phyloP scores from a whole-genome alignment of 139 green algal genomes.

The Volvox reticuliferus region DNA sequence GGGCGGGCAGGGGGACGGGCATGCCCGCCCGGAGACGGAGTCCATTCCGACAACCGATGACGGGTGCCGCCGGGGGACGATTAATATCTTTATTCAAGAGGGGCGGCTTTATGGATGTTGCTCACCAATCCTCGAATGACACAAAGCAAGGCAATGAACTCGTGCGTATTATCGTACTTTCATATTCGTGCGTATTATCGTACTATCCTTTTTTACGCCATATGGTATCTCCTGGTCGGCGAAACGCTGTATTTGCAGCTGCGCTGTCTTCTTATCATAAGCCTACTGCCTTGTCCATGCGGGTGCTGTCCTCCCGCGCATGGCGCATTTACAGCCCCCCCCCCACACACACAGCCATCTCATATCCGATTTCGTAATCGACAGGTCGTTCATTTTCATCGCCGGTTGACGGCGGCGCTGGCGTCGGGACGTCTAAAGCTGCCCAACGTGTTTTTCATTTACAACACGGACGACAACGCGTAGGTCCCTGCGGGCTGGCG shows the following conservation, averaged over 20 bases:
- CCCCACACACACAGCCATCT: background rate
- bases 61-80: too few relatives aligned
- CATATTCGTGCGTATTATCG: too few relatives aligned
- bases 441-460: conserved; percentile 29
- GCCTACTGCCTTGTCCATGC: background rate
- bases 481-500: background rate
- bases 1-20: background rate
- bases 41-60: too few relatives aligned
- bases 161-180: too few relatives aligned
- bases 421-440: background rate
- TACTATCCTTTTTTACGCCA: too few relatives aligned
- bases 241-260: background rate
- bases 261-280: background rate
- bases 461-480: conserved; percentile 40
- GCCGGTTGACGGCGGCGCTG: background rate
- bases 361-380: too few relatives aligned
- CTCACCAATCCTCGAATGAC: too few relatives aligned
- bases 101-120: too few relatives aligned
- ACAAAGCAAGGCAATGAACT: too few relatives aligned
- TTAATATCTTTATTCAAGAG: too few relatives aligned
- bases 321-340: background rate
- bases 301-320: background rate
- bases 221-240: background rate
- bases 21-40: too few relatives aligned
- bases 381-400: background rate